These are phyloP conservation scores for Heliamphora exappendiculata DNA, from an alignment of 148 eudicot species.

Conservation along the genomic window DNA sequence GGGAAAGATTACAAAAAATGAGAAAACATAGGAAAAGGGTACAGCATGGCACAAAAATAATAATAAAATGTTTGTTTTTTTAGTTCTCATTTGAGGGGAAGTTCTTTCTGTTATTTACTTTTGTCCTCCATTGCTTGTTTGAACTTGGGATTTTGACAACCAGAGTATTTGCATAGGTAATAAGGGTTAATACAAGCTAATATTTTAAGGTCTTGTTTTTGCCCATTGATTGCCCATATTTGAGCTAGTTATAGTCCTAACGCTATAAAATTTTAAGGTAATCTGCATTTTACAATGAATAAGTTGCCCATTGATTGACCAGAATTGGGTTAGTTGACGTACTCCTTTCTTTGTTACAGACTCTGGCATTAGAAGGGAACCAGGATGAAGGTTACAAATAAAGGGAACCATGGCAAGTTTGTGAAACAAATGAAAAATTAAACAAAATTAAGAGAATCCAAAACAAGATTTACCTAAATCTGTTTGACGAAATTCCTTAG, in stretches of 20 bases:
- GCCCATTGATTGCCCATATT: too few relatives aligned
- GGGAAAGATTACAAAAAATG: neutral
- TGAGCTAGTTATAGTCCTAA: too few relatives aligned
- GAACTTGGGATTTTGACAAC: neutral
- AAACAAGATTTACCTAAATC: slow-evolving; percentile 29
- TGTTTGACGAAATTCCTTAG: neutral
- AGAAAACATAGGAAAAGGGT: neutral
- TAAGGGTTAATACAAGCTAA: neutral
- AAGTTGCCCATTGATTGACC: neutral
- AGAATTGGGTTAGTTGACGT: neutral
- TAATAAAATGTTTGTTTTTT: neutral
- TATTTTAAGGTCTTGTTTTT: neutral
- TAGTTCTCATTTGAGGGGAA: too few relatives aligned
- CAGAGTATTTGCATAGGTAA: neutral
- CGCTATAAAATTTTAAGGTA: too few relatives aligned
- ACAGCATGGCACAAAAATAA: neutral
- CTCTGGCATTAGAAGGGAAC: neutral
- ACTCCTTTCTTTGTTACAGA: too few relatives aligned
- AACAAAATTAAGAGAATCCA: too few relatives aligned
- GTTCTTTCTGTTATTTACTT: neutral
- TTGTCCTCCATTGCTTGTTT: neutral
- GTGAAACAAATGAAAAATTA: too few relatives aligned
- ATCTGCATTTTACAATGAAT: neutral
- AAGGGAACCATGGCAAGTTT: too few relatives aligned
- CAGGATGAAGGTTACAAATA: too few relatives aligned